These are phyloP conservation scores for Talaromyces liani DNA, from an alignment of 495 filamentous ascomycete species.

Conservation along the genomic window DNA sequence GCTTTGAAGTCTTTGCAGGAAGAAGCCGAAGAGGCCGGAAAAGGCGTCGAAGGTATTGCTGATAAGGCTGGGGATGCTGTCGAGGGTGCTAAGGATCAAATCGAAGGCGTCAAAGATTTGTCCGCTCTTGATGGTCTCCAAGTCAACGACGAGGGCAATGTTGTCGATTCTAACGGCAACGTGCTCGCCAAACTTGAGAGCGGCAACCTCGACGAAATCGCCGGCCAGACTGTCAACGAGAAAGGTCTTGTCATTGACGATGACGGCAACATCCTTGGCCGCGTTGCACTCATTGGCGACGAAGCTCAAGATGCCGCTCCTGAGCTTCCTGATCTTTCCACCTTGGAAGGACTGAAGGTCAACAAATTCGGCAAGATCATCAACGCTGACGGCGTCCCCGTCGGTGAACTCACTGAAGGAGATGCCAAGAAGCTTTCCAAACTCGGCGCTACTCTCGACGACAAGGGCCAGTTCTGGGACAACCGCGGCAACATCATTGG, in stretches of 20 bases:
- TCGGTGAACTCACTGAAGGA: conserved; percentile 54
- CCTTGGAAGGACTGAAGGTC: conserved; percentile 52
- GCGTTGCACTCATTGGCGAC: conserved; percentile 17
- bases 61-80: conserved; percentile 5
- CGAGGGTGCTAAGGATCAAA: conserved; percentile 28
- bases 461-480: conserved; percentile 57
- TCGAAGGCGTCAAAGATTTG: conserved; percentile 17
- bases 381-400: conserved; percentile 41
- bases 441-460: conserved; percentile 47
- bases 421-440: conserved; percentile 52
- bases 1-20: conserved; percentile 40
- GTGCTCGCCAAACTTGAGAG: conserved; percentile 40
- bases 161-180: conserved; percentile 49
- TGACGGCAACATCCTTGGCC: conserved; percentile 30
- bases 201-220: conserved; percentile 36
- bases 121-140: conserved; percentile 54
- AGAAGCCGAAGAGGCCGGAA: conserved; percentile 21
- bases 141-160: conserved; percentile 68
- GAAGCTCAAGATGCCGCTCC: conserved; percentile 17
- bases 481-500: conserved; percentile 53
- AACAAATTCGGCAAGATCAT: conserved; percentile 59
- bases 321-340: conserved; percentile 46
- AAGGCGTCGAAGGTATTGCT: conserved; percentile 10
- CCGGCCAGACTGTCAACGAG: conserved; percentile 46
- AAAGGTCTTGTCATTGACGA: conserved; percentile 40